These are phyloP conservation scores for Eucalyptus fibrosa DNA, from an alignment of 345 rosid genomes.

Conservation along the genomic window DNA sequence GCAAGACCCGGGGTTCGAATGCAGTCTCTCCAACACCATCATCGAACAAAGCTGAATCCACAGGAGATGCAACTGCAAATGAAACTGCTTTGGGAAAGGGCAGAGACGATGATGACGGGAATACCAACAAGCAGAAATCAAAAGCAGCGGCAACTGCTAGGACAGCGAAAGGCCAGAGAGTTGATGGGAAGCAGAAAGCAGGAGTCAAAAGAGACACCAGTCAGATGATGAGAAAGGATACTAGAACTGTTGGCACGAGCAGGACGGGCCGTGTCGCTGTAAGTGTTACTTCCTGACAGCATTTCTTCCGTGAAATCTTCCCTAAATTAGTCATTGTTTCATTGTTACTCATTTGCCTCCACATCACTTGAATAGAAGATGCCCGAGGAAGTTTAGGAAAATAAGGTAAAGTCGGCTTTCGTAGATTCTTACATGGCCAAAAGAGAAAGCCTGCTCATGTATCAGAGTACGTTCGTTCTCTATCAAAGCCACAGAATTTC, in stretches of 20 bases:
- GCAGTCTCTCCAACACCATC: background rate
- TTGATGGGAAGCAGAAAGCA: constrained; percentile 6
- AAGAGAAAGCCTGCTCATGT: background rate
- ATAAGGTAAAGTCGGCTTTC: background rate
- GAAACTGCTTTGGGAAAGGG: background rate
- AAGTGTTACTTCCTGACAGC: constrained; percentile 30
- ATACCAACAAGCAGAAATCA: background rate
- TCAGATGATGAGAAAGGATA: constrained; percentile 20
- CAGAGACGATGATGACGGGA: background rate
- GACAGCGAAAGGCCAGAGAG: constrained; percentile 3
- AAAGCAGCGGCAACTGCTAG: background rate
- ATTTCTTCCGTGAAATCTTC: background rate
- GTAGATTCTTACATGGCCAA: background rate
- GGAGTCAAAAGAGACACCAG: constrained; percentile 9
- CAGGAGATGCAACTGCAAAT: background rate
- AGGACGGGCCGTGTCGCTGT: constrained; percentile 17
- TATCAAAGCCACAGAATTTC: background rate
- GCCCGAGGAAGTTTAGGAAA: background rate
- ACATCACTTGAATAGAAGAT: background rate
- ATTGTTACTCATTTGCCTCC: background rate
- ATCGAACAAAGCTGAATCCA: background rate
- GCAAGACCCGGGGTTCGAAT: background rate
- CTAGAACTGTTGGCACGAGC: constrained; percentile 13
- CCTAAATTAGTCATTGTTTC: background rate
- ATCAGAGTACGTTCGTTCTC: background rate